These are phyloP conservation scores for Lecanoromycetidae sp. DNA, from an alignment of 2,329 filamentous ascomycete genomes.

Conservation along the genomic window DNA sequence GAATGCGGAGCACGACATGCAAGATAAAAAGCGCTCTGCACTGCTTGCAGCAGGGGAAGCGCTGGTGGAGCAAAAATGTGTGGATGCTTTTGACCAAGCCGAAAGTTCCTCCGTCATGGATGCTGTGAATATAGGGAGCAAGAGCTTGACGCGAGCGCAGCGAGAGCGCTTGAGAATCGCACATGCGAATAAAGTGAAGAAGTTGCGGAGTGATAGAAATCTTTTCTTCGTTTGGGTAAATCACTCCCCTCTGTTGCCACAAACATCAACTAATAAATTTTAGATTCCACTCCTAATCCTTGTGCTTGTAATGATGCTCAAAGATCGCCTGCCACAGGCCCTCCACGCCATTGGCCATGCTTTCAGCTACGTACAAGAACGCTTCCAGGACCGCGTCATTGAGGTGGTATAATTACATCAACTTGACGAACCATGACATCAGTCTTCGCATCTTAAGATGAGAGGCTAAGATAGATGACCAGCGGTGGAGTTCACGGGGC, in stretches of 20 bases:
- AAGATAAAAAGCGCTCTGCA: constrained; percentile 49
- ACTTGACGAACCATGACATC: background rate
- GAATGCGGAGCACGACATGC: constrained; percentile 19
- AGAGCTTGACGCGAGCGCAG: constrained; percentile 24
- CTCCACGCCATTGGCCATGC: constrained; percentile 29
- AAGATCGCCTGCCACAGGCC: constrained; percentile 32
- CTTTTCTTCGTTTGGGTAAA: constrained; percentile 44
- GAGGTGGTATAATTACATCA: background rate
- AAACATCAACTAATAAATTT: constrained; percentile 2
- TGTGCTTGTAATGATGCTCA: constrained; percentile 34
- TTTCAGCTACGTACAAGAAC: constrained; percentile 14
- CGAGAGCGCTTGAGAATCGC: constrained; percentile 36
- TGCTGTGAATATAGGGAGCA: constrained; percentile 22
- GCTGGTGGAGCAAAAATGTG: constrained; percentile 47
- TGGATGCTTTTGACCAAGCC: constrained; percentile 39
- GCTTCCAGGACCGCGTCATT: background rate
- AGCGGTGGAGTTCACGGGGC: constrained; percentile 9
- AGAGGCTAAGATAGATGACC: constrained; percentile 4
- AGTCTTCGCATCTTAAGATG: background rate
- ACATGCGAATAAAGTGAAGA: constrained; percentile 37
- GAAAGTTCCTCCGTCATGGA: constrained; percentile 15
- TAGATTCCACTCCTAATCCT: constrained; percentile 38
- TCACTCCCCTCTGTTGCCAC: constrained; percentile 18
- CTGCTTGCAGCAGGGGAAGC: constrained; percentile 46
- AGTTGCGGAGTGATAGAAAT: constrained; percentile 37